Evolutionary conservation across 305 asterid species (phyloP), one percentile per base, ranked within the genome.

Genomic region (Withania somnifera): DNA sequence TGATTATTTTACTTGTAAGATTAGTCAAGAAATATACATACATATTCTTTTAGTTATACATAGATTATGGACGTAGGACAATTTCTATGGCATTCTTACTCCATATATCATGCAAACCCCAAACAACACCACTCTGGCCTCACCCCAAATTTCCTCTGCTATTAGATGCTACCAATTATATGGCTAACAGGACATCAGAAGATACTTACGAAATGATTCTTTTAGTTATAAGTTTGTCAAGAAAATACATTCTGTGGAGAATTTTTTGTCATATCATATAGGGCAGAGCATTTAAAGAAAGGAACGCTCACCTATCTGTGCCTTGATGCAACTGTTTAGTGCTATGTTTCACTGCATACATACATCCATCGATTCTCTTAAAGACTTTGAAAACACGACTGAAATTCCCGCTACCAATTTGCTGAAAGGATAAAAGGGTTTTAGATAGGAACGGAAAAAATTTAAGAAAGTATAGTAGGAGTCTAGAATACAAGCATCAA

Each of bases 381-480:
- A 96, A 84, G 77, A 87, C 98, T 89, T 94, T 96, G 89, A 89
- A 96, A 82, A 93, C 98, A 68, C 90, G 85, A 80, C 88, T 96
- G 88, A 96, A 96, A 89, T 96, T 93, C 85, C 99, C 98, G 75
- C 71, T 89, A 82, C 98, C 98, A 69, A 94, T 92, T 94, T 93
- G 93, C 99, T 94, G 90, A 73, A 69, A 83, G 58, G 82, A 79
- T 24, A 76, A 63, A 80, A 57, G 76, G 54, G 80, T 14, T 64
- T 69, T 51, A 79, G 26, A 47, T 19, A 54, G 47, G 60, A 58
- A 50, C 40, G 0, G 19, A 77, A 52, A 56, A 24, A 73, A 78
- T 1, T 58, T 38, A 51, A 40, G 45, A 45, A 69, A 34, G 45
- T 36, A 28, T 57, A 34, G 10, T 52, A 7, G 11, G 24, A 11